Conservation (phyloP, 495 filamentous ascomycete genomes). For the Pyrenula aspistea region DNA sequence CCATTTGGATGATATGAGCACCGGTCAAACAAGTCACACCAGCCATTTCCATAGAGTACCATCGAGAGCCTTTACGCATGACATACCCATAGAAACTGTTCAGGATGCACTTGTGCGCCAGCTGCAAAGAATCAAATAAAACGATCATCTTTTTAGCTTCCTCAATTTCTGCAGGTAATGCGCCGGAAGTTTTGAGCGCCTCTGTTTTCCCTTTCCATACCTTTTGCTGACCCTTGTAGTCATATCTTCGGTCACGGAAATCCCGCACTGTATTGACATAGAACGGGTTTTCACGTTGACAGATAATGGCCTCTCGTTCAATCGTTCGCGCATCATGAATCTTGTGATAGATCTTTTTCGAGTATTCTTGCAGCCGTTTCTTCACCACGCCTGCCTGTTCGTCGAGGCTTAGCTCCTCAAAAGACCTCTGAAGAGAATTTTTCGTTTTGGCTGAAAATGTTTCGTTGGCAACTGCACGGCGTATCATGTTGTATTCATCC, state of each 20-base stretch:
- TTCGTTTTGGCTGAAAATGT: constrained; percentile 68
- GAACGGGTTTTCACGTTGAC: constrained; percentile 96
- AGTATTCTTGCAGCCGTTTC: constrained; percentile 84
- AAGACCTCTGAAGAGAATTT: constrained; percentile 57
- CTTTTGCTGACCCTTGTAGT: constrained; percentile 97
- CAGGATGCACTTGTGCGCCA: constrained; percentile 97
- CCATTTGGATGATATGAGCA: constrained; percentile 95
- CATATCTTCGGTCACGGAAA: constrained; percentile 92
- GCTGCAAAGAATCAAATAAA: constrained; percentile 87
- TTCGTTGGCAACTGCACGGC: constrained; percentile 85
- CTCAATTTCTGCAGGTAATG: constrained; percentile 65
- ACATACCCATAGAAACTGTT: constrained; percentile 99
- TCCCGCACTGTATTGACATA: constrained; percentile 93
- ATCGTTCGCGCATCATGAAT: constrained; percentile 93
- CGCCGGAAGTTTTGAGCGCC: constrained; percentile 68
- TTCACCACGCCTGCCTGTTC: constrained; percentile 75
- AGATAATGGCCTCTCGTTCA: constrained; percentile 93
- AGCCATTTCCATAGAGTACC: constrained; percentile 99
- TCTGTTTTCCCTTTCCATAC: constrained; percentile 97
- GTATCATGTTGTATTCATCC: constrained; percentile 99
- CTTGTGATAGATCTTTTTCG: constrained; percentile 98
- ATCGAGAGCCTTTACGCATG: constrained; percentile 96
- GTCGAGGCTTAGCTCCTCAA: constrained; percentile 68
- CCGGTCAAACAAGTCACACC: constrained; percentile 96
- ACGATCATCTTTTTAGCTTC: constrained; percentile 98